phyloP scores from a whole-genome alignment of 768 basidiomycete species.

The Mycena venus region DNA sequence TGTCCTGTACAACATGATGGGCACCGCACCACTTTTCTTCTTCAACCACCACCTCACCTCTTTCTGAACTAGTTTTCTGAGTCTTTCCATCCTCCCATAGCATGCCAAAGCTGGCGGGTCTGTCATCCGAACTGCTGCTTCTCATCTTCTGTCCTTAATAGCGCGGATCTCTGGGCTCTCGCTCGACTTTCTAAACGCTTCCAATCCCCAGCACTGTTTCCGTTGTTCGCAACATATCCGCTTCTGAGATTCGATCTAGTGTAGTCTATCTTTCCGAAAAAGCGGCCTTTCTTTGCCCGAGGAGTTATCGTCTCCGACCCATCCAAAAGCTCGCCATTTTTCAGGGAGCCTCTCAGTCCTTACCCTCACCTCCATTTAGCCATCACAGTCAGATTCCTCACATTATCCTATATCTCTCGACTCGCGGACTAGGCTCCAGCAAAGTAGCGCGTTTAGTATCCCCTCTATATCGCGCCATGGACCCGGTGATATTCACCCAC shows the following conservation, averaged over 20 bases:
- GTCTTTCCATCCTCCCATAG: neutral
- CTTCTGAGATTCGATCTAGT: neutral
- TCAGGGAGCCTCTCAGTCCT: neutral
- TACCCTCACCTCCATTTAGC: neutral
- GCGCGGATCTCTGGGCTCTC: conserved; percentile 8
- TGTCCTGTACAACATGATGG: conserved; percentile 14
- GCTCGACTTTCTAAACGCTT: neutral
- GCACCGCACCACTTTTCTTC: conserved; percentile 9
- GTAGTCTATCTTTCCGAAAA: neutral
- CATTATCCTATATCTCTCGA: neutral
- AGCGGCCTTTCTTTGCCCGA: neutral
- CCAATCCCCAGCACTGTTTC: conserved; percentile 3
- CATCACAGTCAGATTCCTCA: neutral
- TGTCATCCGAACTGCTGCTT: neutral
- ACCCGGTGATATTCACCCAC: neutral
- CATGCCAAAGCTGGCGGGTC: neutral
- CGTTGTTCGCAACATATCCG: neutral
- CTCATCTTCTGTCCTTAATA: no score
- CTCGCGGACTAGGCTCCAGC: neutral
- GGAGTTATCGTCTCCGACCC: neutral
- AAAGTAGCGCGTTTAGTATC: neutral
- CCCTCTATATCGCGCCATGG: neutral
- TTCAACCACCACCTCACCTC: neutral
- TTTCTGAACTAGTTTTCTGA: neutral
- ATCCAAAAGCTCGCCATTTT: neutral